These are phyloP conservation scores for Podila epigama DNA, from an alignment of 192 early-diverging fungal species.

Conservation along the genomic window DNA sequence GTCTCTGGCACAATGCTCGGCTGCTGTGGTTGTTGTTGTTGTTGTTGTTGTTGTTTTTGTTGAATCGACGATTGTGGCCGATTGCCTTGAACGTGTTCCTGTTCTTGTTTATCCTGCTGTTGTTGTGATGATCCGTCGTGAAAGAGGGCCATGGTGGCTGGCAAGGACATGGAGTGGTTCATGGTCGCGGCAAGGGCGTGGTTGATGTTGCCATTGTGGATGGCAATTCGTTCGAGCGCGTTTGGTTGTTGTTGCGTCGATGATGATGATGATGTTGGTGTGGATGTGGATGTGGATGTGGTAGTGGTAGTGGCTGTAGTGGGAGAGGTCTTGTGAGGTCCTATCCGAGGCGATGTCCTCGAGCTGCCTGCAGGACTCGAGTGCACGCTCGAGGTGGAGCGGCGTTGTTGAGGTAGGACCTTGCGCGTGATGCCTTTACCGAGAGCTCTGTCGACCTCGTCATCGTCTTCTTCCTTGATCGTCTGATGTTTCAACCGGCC, in stretches of 20 bases:
- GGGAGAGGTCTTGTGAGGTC: neutral
- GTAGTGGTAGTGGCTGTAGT: neutral
- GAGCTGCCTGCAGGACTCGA: constrained; percentile 37
- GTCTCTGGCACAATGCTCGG: neutral
- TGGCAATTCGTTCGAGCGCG: constrained; percentile 37
- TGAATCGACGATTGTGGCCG: constrained; percentile 15
- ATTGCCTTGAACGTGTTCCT: neutral
- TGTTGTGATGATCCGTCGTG: neutral
- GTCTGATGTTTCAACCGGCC: constrained; percentile 23
- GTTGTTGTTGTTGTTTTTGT: constrained; percentile 9
- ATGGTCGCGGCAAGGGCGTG: constrained; percentile 23
- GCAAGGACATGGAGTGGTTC: constrained; percentile 24
- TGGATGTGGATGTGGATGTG: constrained; percentile 5
- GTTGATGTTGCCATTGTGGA: constrained; percentile 45
- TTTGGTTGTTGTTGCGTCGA: constrained; percentile 15
- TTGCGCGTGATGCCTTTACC: constrained; percentile 45
- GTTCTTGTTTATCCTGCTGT: no score
- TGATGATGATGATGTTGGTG: constrained; percentile 2
- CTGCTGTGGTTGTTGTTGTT: neutral
- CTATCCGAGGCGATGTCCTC: constrained; percentile 20
- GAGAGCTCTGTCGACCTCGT: constrained; percentile 31
- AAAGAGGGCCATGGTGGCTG: neutral
- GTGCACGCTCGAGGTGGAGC: constrained; percentile 27
- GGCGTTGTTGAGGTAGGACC: constrained; percentile 42
- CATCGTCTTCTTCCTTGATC: constrained; percentile 36